Evolutionary conservation across 2,329 filamentous ascomycete species (phyloP).

Genomic region (Colletotrichum australisinense): DNA sequence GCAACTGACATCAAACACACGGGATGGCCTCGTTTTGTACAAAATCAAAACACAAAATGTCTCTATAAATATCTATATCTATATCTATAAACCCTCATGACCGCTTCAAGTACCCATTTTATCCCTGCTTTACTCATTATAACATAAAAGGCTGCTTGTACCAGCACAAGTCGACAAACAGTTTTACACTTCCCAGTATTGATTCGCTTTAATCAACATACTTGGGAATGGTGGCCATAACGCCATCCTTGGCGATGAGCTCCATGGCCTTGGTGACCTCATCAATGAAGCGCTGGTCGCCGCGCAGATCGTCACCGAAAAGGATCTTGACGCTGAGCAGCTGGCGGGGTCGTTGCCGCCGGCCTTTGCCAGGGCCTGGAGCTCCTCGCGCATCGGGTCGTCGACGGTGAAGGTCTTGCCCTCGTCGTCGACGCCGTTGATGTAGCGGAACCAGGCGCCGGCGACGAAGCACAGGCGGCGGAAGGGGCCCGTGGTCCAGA

Average conservation of each 20-base stretch:
- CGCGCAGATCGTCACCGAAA: conserved; percentile 63
- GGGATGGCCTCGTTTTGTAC: neutral
- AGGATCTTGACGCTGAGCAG: conserved; percentile 59
- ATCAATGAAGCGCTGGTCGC: conserved; percentile 58
- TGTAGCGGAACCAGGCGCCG: conserved; percentile 62
- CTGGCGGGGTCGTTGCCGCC: conserved; percentile 52
- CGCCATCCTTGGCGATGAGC: conserved; percentile 57
- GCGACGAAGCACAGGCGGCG: conserved; percentile 60
- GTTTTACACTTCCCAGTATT: neutral
- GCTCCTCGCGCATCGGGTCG: conserved; percentile 60
- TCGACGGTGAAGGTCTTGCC: conserved; percentile 55
- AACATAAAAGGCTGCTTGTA: neutral
- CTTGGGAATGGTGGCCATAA: conserved; percentile 61
- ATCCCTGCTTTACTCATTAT: neutral
- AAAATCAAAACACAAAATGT: neutral
- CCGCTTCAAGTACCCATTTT: neutral
- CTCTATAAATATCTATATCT: neutral
- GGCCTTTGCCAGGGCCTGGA: conserved; percentile 56
- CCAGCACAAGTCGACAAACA: neutral
- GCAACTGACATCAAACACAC: neutral
- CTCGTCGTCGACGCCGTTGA: conserved; percentile 61
- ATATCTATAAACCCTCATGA: neutral
- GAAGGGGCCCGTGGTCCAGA: conserved; percentile 57
- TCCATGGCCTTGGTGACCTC: conserved; percentile 60
- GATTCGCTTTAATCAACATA: conserved; percentile 46